phyloP scores from a whole-genome alignment of 495 filamentous ascomycete genomes.

The Daldinia concentrica region DNA sequence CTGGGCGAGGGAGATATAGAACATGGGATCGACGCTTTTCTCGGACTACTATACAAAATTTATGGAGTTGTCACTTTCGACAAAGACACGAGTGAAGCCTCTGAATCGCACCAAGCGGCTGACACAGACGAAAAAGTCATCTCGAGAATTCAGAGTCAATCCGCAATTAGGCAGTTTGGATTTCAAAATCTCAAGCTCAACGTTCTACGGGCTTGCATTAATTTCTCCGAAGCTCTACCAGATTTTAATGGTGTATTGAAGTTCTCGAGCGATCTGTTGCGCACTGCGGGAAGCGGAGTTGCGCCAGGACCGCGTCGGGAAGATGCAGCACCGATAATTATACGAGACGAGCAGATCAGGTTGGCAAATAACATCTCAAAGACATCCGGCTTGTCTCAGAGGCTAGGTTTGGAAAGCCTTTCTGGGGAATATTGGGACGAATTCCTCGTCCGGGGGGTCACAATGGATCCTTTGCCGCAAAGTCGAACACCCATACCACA shows the following conservation, averaged over 20 bases:
- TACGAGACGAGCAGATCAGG: slow-evolving; percentile 83
- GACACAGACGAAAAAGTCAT: slow-evolving; percentile 61
- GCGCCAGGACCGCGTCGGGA: slow-evolving; percentile 71
- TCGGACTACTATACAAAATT: slow-evolving; percentile 57
- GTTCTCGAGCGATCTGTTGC: slow-evolving; percentile 84
- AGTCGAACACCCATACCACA: slow-evolving; percentile 73
- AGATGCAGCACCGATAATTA: slow-evolving; percentile 69
- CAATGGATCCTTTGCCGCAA: slow-evolving; percentile 62
- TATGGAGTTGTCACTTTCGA: slow-evolving; percentile 60
- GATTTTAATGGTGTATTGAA: slow-evolving; percentile 88
- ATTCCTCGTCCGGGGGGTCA: slow-evolving; percentile 86
- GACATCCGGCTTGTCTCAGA: slow-evolving; percentile 77
- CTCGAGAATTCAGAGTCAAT: slow-evolving; percentile 61
- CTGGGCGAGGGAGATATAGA: slow-evolving; percentile 80
- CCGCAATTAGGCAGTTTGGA: slow-evolving; percentile 67
- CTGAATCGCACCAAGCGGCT: slow-evolving; percentile 34
- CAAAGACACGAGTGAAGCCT: slow-evolving; percentile 17
- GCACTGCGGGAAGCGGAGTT: slow-evolving; percentile 81
- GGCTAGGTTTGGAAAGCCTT: slow-evolving; percentile 72
- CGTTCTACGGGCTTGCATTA: slow-evolving; percentile 83
- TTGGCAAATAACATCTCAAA: slow-evolving; percentile 83
- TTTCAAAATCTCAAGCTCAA: slow-evolving; percentile 79
- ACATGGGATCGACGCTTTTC: slow-evolving; percentile 67
- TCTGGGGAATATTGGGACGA: slow-evolving; percentile 95
- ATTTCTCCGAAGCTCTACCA: slow-evolving; percentile 91